These are phyloP conservation scores for Malassezia obtusa DNA, from an alignment of 1,284 basidiomycete genomes.

Conservation along the genomic window DNA sequence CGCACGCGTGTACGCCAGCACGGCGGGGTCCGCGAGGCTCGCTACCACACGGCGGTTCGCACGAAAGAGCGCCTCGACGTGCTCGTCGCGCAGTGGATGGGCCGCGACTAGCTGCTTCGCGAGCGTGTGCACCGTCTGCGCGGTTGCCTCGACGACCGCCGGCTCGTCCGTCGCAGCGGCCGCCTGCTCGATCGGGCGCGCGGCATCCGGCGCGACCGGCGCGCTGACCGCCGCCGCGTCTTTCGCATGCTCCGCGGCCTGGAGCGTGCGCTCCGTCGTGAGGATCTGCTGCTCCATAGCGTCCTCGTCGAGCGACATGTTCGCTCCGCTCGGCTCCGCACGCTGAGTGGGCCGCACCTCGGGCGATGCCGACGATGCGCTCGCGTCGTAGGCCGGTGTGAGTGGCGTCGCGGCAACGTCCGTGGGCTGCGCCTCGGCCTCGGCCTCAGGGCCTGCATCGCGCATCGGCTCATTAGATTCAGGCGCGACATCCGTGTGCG, in stretches of 20 bases:
- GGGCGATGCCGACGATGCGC: no score
- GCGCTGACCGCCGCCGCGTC: not conserved
- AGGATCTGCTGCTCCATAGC: not conserved
- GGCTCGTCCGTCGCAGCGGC: not conserved
- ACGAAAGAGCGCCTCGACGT: not conserved
- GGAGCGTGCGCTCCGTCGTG: not conserved
- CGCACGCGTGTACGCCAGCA: not conserved
- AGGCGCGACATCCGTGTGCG: no score
- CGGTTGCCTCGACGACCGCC: not conserved
- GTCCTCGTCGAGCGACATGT: not conserved
- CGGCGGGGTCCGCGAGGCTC: not conserved
- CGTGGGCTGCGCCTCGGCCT: no score
- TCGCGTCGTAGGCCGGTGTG: no score
- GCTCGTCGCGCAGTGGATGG: not conserved
- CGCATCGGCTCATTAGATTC: no score
- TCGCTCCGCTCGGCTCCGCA: no score
- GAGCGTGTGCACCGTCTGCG: not conserved
- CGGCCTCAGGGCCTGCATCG: no score
- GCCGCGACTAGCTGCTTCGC: slow-evolving; percentile 4
- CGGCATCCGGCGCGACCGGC: no score
- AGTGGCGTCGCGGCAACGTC: no score
- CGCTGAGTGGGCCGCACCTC: no score
- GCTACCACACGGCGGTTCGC: not conserved
- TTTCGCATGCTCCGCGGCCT: not conserved
- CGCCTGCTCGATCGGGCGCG: no score